A percentile compares a stretch with the other conserved stretches of the same genome.
Conservation (phyloP, 345 rosid genomes). For the Microthlaspi erraticum region DNA sequence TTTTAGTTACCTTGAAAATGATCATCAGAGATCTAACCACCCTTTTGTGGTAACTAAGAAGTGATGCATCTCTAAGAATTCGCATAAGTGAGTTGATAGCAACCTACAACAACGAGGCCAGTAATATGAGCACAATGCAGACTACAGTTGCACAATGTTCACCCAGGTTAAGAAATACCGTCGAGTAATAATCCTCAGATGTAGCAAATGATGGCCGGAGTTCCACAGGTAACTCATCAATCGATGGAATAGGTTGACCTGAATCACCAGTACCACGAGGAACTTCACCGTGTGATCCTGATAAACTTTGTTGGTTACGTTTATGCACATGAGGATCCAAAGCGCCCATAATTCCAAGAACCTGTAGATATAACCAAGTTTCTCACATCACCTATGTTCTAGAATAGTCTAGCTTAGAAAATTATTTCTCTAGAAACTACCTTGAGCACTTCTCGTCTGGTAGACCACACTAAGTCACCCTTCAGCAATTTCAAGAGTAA, state of each 20-base stretch:
- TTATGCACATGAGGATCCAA: slow-evolving; percentile 96
- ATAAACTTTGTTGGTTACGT: slow-evolving; percentile 76
- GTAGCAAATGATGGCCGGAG: slow-evolving; percentile 94
- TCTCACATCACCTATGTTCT: slow-evolving; percentile 38
- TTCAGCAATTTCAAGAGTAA: slow-evolving; percentile 93
- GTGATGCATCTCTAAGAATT: slow-evolving; percentile 95
- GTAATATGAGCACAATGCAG: slow-evolving; percentile 35
- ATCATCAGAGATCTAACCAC: slow-evolving; percentile 97
- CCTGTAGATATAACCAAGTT: slow-evolving; percentile 57
- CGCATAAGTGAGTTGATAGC: slow-evolving; percentile 98
- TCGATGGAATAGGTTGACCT: slow-evolving; percentile 83
- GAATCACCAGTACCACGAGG: slow-evolving; percentile 89
- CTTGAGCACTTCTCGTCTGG: slow-evolving; percentile 98
- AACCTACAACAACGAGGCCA: slow-evolving; percentile 60
- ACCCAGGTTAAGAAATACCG: slow-evolving; percentile 56
- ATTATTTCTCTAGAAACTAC: slow-evolving; percentile 49
- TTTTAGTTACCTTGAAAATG: slow-evolving; percentile 80
- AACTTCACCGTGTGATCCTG: slow-evolving; percentile 91
- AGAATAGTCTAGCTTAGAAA: slow-evolving; percentile 29
- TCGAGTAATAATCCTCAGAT: slow-evolving; percentile 94
- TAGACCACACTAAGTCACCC: slow-evolving; percentile 96
- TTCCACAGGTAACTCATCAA: slow-evolving; percentile 92
- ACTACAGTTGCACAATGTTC: slow-evolving; percentile 26
- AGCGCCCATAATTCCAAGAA: slow-evolving; percentile 99
- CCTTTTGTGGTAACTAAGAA: slow-evolving; percentile 94